These are phyloP conservation scores for Glutinoglossum americanum DNA, from an alignment of 495 filamentous ascomycete species.

Conservation along the genomic window DNA sequence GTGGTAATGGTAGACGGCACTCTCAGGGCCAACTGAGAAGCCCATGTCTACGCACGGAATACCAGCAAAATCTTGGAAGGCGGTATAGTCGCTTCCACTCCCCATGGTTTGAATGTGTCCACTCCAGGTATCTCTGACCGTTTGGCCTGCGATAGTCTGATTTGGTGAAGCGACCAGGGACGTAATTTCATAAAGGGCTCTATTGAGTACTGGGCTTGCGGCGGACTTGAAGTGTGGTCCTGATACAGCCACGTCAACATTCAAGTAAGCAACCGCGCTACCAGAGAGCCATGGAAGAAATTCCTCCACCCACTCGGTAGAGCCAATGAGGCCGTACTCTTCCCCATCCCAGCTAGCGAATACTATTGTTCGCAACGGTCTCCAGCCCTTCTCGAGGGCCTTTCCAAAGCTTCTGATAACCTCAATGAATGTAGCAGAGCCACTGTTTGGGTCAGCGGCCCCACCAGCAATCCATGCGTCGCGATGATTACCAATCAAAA, in stretches of 20 bases:
- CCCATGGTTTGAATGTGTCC: conserved; percentile 44
- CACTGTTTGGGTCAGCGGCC: conserved; percentile 24
- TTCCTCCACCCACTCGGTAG: conserved; percentile 61
- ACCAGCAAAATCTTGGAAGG: conserved; percentile 54
- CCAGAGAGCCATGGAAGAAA: conserved; percentile 64
- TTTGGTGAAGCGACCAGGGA: conserved; percentile 59
- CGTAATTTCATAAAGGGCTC: conserved; percentile 48
- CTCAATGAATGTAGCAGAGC: conserved; percentile 22
- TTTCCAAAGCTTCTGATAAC: conserved; percentile 19
- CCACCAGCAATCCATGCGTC: conserved; percentile 80
- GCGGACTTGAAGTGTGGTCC: conserved; percentile 30
- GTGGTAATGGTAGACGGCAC: conserved; percentile 53
- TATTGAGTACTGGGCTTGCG: conserved; percentile 61
- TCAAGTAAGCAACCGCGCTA: conserved; percentile 39
- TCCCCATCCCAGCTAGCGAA: conserved; percentile 62
- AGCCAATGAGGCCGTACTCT: conserved; percentile 50
- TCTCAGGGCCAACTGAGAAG: conserved; percentile 22
- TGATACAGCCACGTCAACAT: conserved; percentile 41
- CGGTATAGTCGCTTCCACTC: conserved; percentile 51
- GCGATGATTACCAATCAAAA: conserved; percentile 86
- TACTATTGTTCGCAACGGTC: conserved; percentile 34
- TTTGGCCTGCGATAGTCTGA: conserved; percentile 21
- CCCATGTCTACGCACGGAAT: conserved; percentile 41
- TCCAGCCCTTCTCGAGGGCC: conserved; percentile 23
- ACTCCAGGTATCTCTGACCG: conserved; percentile 26